Conservation (phyloP, 1,284 basidiomycete species). For the Trametes polyzona region DNA sequence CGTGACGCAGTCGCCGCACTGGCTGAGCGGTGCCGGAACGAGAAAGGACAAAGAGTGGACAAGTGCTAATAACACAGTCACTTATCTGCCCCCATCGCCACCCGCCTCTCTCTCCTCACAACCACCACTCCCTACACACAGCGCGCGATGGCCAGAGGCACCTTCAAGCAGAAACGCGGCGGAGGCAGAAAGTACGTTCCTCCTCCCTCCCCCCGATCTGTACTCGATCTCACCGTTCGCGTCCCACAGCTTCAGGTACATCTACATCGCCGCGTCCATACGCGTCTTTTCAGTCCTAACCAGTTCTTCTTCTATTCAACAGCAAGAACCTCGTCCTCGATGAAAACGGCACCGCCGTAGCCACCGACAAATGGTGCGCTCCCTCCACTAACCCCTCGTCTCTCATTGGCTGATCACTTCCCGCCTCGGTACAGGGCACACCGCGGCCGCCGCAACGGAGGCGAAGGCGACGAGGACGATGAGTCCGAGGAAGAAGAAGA, state of each 20-base stretch:
- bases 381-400: background rate
- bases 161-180: conserved; percentile 86
- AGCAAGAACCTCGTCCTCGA: conserved; percentile 66
- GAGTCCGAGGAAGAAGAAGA: conserved; percentile 22
- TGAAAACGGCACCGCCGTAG: conserved; percentile 63
- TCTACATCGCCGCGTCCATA: background rate
- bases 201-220: background rate
- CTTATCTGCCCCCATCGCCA: conserved; percentile 8
- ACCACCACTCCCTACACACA: background rate
- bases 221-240: background rate
- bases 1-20: conserved; percentile 16
- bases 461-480: conserved; percentile 9
- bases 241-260: conserved; percentile 36
- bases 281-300: background rate
- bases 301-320: background rate
- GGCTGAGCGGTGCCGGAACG: background rate
- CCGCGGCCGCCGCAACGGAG: conserved; percentile 12
- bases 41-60: too few species aligned
- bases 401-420: conserved; percentile 7
- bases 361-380: conserved; percentile 52
- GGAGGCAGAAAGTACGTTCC: conserved; percentile 63
- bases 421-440: conserved; percentile 13
- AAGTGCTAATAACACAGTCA: background rate
- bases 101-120: background rate
- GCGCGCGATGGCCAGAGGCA: conserved; percentile 45